Conservation (phyloP, 306 rosid genomes). For the Citrullus mucosospermus region DNA sequence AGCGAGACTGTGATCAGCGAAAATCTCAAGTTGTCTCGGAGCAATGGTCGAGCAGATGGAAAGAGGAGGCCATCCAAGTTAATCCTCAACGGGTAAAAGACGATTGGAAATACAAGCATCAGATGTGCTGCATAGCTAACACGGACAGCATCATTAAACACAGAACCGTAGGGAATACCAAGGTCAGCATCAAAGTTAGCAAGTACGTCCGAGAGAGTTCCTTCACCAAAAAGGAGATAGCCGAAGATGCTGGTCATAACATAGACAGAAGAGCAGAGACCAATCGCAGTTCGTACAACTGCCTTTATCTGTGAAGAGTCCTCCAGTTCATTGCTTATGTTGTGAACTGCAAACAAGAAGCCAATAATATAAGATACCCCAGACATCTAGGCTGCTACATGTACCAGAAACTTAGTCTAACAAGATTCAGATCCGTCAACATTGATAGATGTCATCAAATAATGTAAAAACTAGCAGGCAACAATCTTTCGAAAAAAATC, state of each 20-base stretch:
- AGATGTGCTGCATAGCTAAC: constrained; percentile 23
- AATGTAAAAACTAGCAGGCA: not conserved
- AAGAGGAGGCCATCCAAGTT: constrained; percentile 35
- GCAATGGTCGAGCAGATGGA: constrained; percentile 21
- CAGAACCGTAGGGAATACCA: constrained; percentile 20
- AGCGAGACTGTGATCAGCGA: constrained; percentile 10
- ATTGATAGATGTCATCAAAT: not conserved
- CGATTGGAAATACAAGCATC: constrained; percentile 23
- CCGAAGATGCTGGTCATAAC: constrained; percentile 29
- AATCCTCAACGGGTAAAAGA: constrained; percentile 23
- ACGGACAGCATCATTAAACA: constrained; percentile 18
- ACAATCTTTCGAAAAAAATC: not conserved
- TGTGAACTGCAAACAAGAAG: constrained; percentile 24
- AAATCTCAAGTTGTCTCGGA: constrained; percentile 22
- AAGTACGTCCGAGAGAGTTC: constrained; percentile 24
- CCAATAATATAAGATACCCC: not conserved
- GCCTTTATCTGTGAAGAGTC: constrained; percentile 14
- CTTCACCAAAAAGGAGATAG: constrained; percentile 29
- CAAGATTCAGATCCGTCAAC: not conserved
- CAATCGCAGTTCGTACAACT: constrained; percentile 19
- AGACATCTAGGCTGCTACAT: not conserved
- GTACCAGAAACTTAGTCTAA: not conserved
- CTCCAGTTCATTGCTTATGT: constrained; percentile 25
- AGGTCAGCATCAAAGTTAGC: constrained; percentile 30
- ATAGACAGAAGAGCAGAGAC: constrained; percentile 22